Base-by-base conservation (phyloP, 495 filamentous ascomycete species). In the Neurospora sp. region DNA sequence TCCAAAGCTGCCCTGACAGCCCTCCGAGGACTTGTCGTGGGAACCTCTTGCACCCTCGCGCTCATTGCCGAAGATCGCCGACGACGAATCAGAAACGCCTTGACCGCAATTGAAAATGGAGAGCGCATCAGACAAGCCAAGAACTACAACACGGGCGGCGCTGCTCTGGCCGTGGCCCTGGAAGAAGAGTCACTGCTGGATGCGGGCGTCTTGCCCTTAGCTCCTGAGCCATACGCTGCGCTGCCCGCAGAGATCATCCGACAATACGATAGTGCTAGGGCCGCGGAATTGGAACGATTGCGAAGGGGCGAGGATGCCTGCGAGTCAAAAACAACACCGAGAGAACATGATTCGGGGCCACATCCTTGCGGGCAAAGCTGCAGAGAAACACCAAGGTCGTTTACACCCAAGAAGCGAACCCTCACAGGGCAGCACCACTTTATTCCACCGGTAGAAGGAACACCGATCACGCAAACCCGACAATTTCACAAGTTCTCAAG, bases 11-110 rank as follows among this genome's bases (percentile, higher is more conserved):
- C 84, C 74, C 76, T 88, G 71, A 84, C 85, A 73, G 83, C 85
- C 69, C 82, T 89, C 46, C 85, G 85, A 62, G 82, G 85, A 69
- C 80, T 89, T 70, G 83, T 84, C 70, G 73, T 88, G 0, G 86
- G 86, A 71, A 86, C 85, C 5, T 85, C 86, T 4, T 88, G 86
- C 79, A 86, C 85, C 35, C 77, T 89, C 72, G 85, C 84, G 72
- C 79, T 86, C 31, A 75, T 89, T 69, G 79, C 85, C 75, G 87
- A 89, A 76, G 87, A 88, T 77, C 86, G 84, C 44, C 83, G 86
- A 59, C 82, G 86, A 10, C 80, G 82, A 44, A 86, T 88, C 72
- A 83, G 83, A 72, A 81, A 83, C 59, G 81, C 85, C 10, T 72
- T 81, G 48, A 79, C 81, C 7, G 82, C 82, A 4, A 78, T 86